These are phyloP conservation scores for Stentor roeselii DNA, from an alignment of 73 alveolate genomes.

Conservation along the genomic window DNA sequence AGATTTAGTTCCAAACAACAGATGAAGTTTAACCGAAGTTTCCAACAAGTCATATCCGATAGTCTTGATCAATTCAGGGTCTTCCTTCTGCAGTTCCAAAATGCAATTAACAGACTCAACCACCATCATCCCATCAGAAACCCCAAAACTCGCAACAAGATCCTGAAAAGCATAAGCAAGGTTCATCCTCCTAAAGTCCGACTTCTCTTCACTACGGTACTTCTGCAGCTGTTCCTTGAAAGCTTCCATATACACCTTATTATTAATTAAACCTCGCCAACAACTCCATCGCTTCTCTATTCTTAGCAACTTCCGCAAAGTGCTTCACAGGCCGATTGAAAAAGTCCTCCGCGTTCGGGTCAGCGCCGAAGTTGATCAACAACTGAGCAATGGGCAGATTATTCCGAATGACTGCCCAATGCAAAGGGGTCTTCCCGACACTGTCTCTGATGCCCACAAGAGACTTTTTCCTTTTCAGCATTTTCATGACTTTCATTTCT, in stretches of 20 bases:
- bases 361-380: background rate
- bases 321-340: background rate
- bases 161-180: background rate
- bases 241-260: no score
- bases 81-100: background rate
- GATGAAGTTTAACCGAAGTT: background rate
- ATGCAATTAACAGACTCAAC: background rate
- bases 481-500: background rate
- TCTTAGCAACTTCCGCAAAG: no score
- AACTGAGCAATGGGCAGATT: background rate
- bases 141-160: background rate
- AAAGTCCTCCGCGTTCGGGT: background rate
- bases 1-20: background rate
- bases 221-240: background rate
- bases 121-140: background rate
- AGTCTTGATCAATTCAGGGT: background rate
- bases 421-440: background rate
- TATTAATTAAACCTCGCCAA: no score
- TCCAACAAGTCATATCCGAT: background rate
- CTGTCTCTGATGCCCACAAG: background rate
- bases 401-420: slow-evolving; percentile 4
- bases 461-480: background rate
- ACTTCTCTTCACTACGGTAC: background rate
- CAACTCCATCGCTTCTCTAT: no score
- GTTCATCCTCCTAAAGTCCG: background rate